Evolutionary conservation across 2,329 filamentous ascomycete species (phyloP), one percentile per base, ranked within the genome.

Genomic region (Sordariomycetes sp.): DNA sequence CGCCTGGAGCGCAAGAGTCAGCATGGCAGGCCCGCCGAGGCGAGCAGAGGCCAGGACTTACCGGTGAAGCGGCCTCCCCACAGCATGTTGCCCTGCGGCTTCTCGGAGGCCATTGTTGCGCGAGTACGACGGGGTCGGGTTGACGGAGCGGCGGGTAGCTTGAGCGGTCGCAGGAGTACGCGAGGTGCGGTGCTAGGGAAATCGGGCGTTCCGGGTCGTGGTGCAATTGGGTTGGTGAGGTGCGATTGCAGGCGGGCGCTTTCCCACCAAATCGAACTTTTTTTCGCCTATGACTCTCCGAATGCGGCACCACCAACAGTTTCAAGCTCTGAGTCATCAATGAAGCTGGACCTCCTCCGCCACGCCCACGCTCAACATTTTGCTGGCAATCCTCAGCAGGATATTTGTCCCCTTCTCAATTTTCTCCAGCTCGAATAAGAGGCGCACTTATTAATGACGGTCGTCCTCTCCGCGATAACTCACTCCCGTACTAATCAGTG

Each of bases 51-150:
- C 24, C 28, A 35, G 40, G 43, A 63, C 52, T 61, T 69, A 78
- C 76, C 74, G 58, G 76, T 79, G 63, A 81, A 81, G 60, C 77
- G 72, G 61, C 78, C 77, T 62, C 76, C 76, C 78, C 73, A 68
- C 24, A 72, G 67, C 68, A 72, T 71, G 62, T 62, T 66, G 58
- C 65, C 62, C 57, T 64, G 64, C 18, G 65, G 64, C 61, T 69
- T 69, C 59, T 57, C 61, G 40, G 64, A 64, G 54, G 66, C 65
- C 67, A 70, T 70, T 40, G 54, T 66, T 14, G 46, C 46, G 46
- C 10, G 43, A 10, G 4, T n/a, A 16, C 7, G 16, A n/a, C n/a
- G 7, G 43, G 4, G 16, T 48, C 2, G 43, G 43, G 43, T 18
- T 40, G 37, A 18, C 14, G 43, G 8, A 4, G 20, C n/a, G 20